Percentiles rank a stretch among this genome's conserved stretches.
phyloP scores from a whole-genome alignment of 2,329 filamentous ascomycete genomes.

The Aspergillus arachidicola region DNA sequence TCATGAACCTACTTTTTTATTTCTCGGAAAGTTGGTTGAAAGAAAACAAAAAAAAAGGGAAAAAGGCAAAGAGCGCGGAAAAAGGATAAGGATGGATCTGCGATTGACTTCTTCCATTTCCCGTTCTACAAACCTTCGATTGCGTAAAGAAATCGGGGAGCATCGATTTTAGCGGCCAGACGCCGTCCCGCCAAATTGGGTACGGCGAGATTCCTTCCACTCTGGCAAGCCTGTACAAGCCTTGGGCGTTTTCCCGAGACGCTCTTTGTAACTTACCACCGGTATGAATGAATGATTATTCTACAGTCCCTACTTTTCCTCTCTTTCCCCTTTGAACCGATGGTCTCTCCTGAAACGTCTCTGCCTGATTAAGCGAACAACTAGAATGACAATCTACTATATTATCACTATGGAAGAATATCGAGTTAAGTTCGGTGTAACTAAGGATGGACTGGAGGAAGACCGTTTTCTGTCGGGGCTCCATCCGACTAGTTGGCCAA shows the following conservation, averaged over 20 bases:
- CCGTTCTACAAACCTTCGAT: conserved; percentile 28
- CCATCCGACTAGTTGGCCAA: conserved; percentile 18
- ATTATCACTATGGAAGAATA: neutral
- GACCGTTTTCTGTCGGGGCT: conserved; percentile 26
- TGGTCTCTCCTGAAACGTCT: neutral
- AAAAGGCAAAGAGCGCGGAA: neutral
- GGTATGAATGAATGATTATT: neutral
- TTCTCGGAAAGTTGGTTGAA: neutral
- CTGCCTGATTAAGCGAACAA: neutral
- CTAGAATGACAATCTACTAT: neutral
- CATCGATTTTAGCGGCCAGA: conserved; percentile 14
- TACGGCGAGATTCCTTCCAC: conserved; percentile 14
- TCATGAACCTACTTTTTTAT: neutral
- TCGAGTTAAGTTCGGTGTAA: conserved; percentile 2
- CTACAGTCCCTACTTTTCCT: neutral
- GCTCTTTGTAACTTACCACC: neutral
- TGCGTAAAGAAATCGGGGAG: conserved; percentile 17
- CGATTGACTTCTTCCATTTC: conserved; percentile 30
- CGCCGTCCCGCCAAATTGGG: conserved; percentile 20
- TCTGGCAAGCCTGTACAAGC: neutral
- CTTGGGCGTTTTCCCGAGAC: neutral
- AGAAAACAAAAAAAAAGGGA: neutral
- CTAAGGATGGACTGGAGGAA: neutral
- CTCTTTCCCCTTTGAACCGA: neutral
- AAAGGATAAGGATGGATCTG: conserved; percentile 12